Evolutionary conservation across 148 eudicot species (phyloP).

Genomic region (Mesembryanthemum crystallinum): DNA sequence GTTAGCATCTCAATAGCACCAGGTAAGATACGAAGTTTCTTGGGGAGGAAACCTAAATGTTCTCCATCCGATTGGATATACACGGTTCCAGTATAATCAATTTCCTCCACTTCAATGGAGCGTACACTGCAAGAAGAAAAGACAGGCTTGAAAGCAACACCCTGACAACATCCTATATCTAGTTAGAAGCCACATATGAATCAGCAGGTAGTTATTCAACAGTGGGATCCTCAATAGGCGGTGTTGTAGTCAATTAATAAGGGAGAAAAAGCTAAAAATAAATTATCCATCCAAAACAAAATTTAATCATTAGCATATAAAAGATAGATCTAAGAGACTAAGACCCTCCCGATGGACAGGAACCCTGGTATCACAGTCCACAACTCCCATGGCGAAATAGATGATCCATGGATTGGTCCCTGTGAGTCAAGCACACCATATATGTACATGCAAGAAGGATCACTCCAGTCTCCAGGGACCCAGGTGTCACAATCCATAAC

Average conservation of each 20-base stretch:
- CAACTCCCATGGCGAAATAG: no score
- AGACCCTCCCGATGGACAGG: no score
- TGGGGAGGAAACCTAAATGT: conserved; percentile 84
- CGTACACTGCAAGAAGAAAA: conserved; percentile 45
- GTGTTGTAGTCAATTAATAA: no score
- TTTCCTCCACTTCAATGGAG: conserved; percentile 73
- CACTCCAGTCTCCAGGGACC: not conserved
- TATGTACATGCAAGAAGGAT: not conserved
- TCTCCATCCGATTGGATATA: conserved; percentile 95
- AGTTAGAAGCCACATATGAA: not conserved
- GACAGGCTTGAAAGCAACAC: not conserved
- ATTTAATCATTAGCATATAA: no score
- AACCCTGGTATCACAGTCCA: no score
- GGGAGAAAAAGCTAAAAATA: no score
- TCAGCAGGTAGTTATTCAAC: not conserved
- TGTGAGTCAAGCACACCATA: no score
- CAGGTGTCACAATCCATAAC: not conserved
- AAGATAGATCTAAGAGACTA: no score
- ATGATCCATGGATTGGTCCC: no score
- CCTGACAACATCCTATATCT: not conserved
- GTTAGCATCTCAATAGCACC: conserved; percentile 74
- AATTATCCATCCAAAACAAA: no score
- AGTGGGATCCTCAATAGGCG: not conserved
- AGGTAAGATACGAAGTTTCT: conserved; percentile 62
- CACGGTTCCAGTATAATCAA: conserved; percentile 37